A percentile compares a stretch with the other conserved stretches of the same genome.
Evolutionary conservation across 768 basidiomycete species (phyloP).

Genomic region (Wakefieldia striispora): DNA sequence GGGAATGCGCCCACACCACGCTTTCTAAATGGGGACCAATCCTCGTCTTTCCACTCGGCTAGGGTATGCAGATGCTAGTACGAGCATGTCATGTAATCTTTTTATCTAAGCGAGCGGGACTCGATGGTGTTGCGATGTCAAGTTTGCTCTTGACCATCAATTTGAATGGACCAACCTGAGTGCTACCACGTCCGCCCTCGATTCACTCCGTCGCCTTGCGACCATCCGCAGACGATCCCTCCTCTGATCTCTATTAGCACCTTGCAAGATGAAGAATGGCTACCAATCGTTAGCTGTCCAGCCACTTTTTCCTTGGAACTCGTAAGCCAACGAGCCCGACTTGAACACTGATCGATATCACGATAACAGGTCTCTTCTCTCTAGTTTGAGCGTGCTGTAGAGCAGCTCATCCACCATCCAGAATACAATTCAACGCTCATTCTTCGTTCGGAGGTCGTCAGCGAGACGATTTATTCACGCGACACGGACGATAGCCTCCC

Average conservation of each 20-base stretch:
- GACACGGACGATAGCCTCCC: constrained; percentile 32
- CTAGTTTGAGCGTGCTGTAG: constrained; percentile 72
- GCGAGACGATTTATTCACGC: constrained; percentile 32
- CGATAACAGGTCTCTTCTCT: background rate
- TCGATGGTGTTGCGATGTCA: background rate
- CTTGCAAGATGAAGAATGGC: constrained; percentile 17
- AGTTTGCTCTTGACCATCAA: background rate
- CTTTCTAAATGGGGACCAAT: too few species aligned
- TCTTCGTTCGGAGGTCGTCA: constrained; percentile 71
- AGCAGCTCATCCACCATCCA: constrained; percentile 80
- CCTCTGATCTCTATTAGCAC: background rate
- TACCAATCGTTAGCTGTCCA: constrained; percentile 40
- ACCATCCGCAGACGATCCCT: background rate
- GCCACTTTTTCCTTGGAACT: constrained; percentile 43
- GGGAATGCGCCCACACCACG: too few species aligned
- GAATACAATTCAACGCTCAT: constrained; percentile 94
- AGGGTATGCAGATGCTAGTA: too few species aligned
- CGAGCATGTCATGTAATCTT: constrained; percentile 17
- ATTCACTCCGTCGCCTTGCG: constrained; percentile 25
- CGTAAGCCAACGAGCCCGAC: constrained; percentile 35
- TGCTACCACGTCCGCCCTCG: constrained; percentile 10
- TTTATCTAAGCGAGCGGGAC: constrained; percentile 13
- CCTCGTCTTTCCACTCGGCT: too few species aligned
- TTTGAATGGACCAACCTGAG: background rate
- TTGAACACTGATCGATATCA: background rate